Evolutionary conservation across 148 eudicot genomes (phyloP), one percentile per base, ranked within the genome.

Genomic region (Tetragonia tetragonoides): DNA sequence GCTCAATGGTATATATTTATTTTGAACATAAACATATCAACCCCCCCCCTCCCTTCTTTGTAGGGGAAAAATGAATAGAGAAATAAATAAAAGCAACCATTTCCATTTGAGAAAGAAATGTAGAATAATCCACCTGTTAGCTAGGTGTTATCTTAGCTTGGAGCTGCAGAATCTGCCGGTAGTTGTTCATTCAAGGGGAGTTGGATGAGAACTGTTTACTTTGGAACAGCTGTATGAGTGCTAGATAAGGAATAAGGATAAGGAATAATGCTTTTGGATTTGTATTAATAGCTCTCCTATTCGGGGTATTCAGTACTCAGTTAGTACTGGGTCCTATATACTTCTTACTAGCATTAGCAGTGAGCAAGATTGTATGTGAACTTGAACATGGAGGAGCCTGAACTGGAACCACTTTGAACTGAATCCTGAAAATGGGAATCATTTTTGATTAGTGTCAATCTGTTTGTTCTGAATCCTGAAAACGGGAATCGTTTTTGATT

Each of bases 161-260:
- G 23, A 40, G 59, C 24, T 60, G 72, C 75, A 73, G 39, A 73
- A 39, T 66, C 57, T 60, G 59, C 34, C 66, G 72, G 77, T 23
- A 20, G 66, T 61, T 56, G 39, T 34, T 71, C 63, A 66, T 47
- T 76, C 28, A 9, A 7, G 62, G 38, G 18, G n/a, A 40, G 34
- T 47, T 70, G 18, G 70, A 63, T 47, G 28, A 34, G 41, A 38
- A 16, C 51, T 17, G 73, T 73, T 3, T 64, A 21, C 11, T 74
- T 57, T 74, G 23, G 53, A 51, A 82, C 78, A 72, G 77, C 84
- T 82, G 78, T 73, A 53, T 5, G 17, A 56, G 72, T 34, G 76
- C 77, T 77, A 28, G 34, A 28, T 28, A 28, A 0, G 46, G 77
- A 9, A 44, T 44, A 44, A 44, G 46, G 77, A 63, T 71, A 40